Conservation (phyloP, 2,329 filamentous ascomycete species). For the Neophaeococcomyces aloes region DNA sequence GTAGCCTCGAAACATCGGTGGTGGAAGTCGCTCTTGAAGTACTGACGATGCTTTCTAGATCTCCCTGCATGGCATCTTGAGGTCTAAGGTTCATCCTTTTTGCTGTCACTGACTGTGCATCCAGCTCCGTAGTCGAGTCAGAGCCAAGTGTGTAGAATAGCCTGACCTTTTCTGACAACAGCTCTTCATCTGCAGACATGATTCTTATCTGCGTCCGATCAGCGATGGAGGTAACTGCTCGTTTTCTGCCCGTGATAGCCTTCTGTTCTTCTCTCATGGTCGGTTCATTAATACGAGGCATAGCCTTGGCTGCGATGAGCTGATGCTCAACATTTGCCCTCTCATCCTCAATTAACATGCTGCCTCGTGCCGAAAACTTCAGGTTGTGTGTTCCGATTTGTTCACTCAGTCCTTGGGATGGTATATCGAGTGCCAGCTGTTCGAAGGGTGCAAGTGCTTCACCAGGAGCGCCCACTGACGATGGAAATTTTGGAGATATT, state of each 20-base stretch:
- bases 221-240: conserved; percentile 28
- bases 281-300: conserved; percentile 16
- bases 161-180: conserved; percentile 51
- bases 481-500: too few species aligned
- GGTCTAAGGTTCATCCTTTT: conserved; percentile 32
- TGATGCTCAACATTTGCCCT: conserved; percentile 30
- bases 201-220: conserved; percentile 36
- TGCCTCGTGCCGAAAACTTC: conserved; percentile 51
- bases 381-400: conserved; percentile 43
- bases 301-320: conserved; percentile 4
- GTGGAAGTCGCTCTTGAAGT: conserved; percentile 23
- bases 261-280: conserved; percentile 17
- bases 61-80: conserved; percentile 26
- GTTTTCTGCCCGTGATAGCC: conserved; percentile 14
- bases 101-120: conserved; percentile 25
- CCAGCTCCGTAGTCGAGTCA: conserved; percentile 39
- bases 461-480: conserved; percentile 10
- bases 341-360: conserved; percentile 46
- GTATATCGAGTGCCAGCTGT: conserved; percentile 41
- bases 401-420: conserved; percentile 40
- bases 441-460: conserved; percentile 27
- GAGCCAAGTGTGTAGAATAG: conserved; percentile 55
- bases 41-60: conserved; percentile 24
- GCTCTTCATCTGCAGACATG: conserved; percentile 54
- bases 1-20: conserved; percentile 17